Conservation (phyloP, 345 rosid genomes). For the Salix dunnii region DNA sequence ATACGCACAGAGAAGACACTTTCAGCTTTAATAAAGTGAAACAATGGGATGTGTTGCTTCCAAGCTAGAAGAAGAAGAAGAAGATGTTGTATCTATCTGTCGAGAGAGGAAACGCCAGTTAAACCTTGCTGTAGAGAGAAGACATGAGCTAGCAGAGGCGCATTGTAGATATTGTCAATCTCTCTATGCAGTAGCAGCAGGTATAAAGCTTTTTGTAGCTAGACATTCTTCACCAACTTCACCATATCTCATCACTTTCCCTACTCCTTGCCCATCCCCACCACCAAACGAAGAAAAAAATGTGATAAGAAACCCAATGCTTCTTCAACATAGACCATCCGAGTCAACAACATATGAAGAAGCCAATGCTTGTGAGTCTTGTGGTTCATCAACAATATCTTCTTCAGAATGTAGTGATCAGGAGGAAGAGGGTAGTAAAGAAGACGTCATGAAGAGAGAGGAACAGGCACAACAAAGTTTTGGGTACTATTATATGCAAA, state of each 20-base stretch:
- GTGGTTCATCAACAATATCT: slow-evolving; percentile 30
- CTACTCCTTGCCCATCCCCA: slow-evolving; percentile 38
- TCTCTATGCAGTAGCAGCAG: slow-evolving; percentile 62
- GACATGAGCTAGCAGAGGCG: slow-evolving; percentile 60
- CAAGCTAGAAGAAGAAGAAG: slow-evolving; percentile 55
- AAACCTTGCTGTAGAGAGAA: slow-evolving; percentile 57
- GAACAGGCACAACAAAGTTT: slow-evolving; percentile 19
- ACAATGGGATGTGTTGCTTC: slow-evolving; percentile 72
- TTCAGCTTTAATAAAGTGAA: slow-evolving; percentile 14
- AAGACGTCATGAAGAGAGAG: slow-evolving; percentile 21
- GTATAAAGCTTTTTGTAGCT: slow-evolving; percentile 69
- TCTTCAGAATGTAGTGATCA: slow-evolving; percentile 30
- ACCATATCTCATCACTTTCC: slow-evolving; percentile 61
- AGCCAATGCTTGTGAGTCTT: slow-evolving; percentile 43
- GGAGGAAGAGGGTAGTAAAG: slow-evolving; percentile 26
- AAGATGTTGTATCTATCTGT: slow-evolving; percentile 67
- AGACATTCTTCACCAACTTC: slow-evolving; percentile 61
- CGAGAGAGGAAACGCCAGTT: slow-evolving; percentile 55
- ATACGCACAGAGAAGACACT: neutral
- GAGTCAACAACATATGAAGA: slow-evolving; percentile 45
- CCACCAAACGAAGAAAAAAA: slow-evolving; percentile 25
- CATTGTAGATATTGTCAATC: slow-evolving; percentile 67
- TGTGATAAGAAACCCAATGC: slow-evolving; percentile 44
- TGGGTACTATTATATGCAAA: slow-evolving; percentile 58
- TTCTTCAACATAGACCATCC: slow-evolving; percentile 49